Evolutionary conservation across 2,329 filamentous ascomycete genomes (phyloP).

Genomic region (Fusarium hainanense): DNA sequence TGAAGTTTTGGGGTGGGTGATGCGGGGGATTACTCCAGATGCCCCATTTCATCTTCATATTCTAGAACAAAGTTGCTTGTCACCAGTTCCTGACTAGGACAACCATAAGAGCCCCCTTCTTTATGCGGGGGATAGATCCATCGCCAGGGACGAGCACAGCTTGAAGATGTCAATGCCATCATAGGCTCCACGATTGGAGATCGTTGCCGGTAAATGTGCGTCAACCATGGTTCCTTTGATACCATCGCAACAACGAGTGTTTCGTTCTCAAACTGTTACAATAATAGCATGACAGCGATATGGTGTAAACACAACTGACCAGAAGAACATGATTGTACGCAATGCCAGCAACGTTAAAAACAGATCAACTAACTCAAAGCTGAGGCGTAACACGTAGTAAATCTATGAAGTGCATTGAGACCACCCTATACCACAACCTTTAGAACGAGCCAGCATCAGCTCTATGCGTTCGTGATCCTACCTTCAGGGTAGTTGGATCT

Average conservation of each 20-base stretch:
- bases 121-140: slow-evolving; percentile 40
- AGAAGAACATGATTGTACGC: background rate
- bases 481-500: slow-evolving; percentile 37
- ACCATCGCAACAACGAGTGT: background rate
- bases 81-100: slow-evolving; percentile 44
- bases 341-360: background rate
- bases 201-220: slow-evolving; percentile 2
- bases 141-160: slow-evolving; percentile 28
- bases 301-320: background rate
- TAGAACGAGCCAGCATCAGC: slow-evolving; percentile 9
- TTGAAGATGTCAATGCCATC: slow-evolving; percentile 28
- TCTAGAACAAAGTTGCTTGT: slow-evolving; percentile 41
- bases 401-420: background rate
- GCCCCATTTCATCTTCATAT: slow-evolving; percentile 43
- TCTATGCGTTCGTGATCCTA: slow-evolving; percentile 27
- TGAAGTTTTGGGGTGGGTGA: slow-evolving; percentile 38
- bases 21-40: slow-evolving; percentile 47
- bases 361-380: background rate
- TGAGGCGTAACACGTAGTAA: background rate
- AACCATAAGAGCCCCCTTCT: slow-evolving; percentile 33
- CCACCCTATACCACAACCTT: slow-evolving; percentile 20
- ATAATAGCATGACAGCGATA: no score
- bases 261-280: background rate
- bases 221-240: slow-evolving; percentile 3
- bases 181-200: slow-evolving; percentile 30